Percentiles rank a stretch among this genome's conserved stretches.
Evolutionary conservation across 768 basidiomycete species (phyloP).

Genomic region (Phallus indusiatus): DNA sequence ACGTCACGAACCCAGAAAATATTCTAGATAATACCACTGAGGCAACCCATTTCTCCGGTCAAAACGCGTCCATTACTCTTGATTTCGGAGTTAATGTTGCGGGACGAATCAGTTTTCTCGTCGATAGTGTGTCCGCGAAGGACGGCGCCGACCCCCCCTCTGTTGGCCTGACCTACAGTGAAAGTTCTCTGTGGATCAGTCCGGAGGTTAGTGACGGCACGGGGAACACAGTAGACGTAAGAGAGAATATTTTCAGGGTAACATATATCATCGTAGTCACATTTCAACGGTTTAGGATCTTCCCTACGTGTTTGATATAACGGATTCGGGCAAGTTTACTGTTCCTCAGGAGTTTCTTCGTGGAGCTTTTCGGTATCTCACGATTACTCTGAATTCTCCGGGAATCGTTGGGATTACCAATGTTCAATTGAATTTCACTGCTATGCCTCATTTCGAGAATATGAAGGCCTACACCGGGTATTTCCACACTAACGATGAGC

Average conservation of each 20-base stretch:
- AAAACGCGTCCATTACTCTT: background rate
- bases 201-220: background rate
- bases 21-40: background rate
- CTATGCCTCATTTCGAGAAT: constrained; percentile 43
- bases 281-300: background rate
- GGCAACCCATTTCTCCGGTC: background rate
- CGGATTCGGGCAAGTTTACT: constrained; percentile 31
- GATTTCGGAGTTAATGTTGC: constrained; percentile 3
- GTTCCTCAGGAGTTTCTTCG: constrained; percentile 36
- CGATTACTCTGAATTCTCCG: constrained; percentile 29
- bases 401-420: constrained; percentile 34
- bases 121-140: background rate
- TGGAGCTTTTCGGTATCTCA: constrained; percentile 47
- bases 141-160: background rate
- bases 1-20: background rate
- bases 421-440: constrained; percentile 40
- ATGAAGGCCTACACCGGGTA: constrained; percentile 43
- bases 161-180: background rate
- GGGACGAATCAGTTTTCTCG: background rate
- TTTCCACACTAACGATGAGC: constrained; percentile 41
- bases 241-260: background rate
- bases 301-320: background rate
- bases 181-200: constrained; percentile 2
- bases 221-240: constrained; percentile 1
- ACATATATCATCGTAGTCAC: background rate